Evolutionary conservation across 192 early-diverging fungal genomes (phyloP).

Genomic region (Coemansia reversa): DNA sequence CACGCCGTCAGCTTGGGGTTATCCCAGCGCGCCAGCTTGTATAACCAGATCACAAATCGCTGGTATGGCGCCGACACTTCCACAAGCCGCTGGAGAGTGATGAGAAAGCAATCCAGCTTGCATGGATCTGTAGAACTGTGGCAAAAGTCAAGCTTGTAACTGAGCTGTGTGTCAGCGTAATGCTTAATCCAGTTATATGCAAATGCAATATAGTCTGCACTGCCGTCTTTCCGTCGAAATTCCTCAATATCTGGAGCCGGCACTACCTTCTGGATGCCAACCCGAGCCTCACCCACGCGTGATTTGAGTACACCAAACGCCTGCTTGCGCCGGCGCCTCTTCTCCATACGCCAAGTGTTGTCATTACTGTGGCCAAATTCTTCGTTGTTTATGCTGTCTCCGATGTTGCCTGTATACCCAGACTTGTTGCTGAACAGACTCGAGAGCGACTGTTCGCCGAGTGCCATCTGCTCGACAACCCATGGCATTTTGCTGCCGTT

Average conservation of each 20-base stretch:
- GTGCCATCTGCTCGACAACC: slow-evolving; percentile 47
- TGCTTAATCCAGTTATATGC: slow-evolving; percentile 31
- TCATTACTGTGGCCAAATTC: slow-evolving; percentile 5
- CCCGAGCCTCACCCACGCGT: slow-evolving; percentile 45
- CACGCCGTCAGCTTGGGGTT: slow-evolving; percentile 38
- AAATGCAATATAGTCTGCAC: slow-evolving; percentile 35
- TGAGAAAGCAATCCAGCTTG: slow-evolving; percentile 48
- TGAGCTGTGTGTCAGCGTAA: slow-evolving; percentile 47
- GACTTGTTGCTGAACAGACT: slow-evolving; percentile 38
- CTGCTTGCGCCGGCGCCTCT: slow-evolving; percentile 35
- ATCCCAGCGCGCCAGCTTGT: slow-evolving; percentile 53
- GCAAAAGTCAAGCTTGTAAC: slow-evolving; percentile 51
- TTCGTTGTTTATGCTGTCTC: slow-evolving; percentile 4
- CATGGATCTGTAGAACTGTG: slow-evolving; percentile 49
- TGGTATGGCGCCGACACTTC: slow-evolving; percentile 55
- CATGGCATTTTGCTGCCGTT: slow-evolving; percentile 29
- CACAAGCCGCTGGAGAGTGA: slow-evolving; percentile 50
- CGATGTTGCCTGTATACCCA: slow-evolving; percentile 18
- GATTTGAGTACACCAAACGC: slow-evolving; percentile 45
- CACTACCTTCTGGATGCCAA: slow-evolving; percentile 43
- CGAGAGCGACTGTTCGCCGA: slow-evolving; percentile 50
- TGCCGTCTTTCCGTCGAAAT: slow-evolving; percentile 37
- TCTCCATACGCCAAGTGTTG: slow-evolving; percentile 4
- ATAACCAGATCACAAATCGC: slow-evolving; percentile 51
- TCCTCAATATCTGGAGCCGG: slow-evolving; percentile 18